Evolutionary conservation across 306 rosid species (phyloP).

Genomic region (Acacia crassicarpa): DNA sequence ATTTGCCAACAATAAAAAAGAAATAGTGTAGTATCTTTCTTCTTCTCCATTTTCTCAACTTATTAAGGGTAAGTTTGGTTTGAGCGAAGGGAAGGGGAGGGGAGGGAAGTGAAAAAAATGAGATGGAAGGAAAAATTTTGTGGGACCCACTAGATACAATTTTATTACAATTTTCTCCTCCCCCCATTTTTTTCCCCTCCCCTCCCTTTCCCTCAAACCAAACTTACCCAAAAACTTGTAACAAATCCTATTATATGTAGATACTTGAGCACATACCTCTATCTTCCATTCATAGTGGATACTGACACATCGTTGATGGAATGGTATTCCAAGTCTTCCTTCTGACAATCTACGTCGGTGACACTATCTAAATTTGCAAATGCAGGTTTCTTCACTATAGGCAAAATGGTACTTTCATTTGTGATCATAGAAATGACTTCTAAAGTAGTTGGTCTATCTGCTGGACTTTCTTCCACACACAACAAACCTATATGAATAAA

Average conservation of each 20-base stretch:
- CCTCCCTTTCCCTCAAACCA: too few relatives aligned
- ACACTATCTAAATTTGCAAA: background rate
- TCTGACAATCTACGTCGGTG: background rate
- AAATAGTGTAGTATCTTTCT: too few relatives aligned
- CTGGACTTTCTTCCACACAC: slow-evolving; percentile 34
- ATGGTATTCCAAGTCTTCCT: background rate
- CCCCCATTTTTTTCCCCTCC: too few relatives aligned
- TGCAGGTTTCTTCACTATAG: background rate
- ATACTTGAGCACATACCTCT: background rate
- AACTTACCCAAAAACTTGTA: background rate
- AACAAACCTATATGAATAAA: slow-evolving; percentile 30
- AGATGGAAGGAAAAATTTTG: too few relatives aligned
- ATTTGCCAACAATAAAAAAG: background rate
- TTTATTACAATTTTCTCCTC: too few relatives aligned
- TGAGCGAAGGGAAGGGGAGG: too few relatives aligned
- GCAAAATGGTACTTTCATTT: slow-evolving; percentile 8
- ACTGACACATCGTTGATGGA: background rate
- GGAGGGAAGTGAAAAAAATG: too few relatives aligned
- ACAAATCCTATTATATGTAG: background rate
- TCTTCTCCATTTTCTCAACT: too few relatives aligned
- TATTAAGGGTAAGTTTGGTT: too few relatives aligned
- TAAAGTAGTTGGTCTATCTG: slow-evolving; percentile 34
- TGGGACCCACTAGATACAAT: too few relatives aligned
- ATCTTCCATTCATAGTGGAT: background rate
- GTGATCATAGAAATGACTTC: slow-evolving; percentile 27